Evolutionary conservation across 139 green algal genomes (phyloP).

Genomic region (Micractinium sp.): DNA sequence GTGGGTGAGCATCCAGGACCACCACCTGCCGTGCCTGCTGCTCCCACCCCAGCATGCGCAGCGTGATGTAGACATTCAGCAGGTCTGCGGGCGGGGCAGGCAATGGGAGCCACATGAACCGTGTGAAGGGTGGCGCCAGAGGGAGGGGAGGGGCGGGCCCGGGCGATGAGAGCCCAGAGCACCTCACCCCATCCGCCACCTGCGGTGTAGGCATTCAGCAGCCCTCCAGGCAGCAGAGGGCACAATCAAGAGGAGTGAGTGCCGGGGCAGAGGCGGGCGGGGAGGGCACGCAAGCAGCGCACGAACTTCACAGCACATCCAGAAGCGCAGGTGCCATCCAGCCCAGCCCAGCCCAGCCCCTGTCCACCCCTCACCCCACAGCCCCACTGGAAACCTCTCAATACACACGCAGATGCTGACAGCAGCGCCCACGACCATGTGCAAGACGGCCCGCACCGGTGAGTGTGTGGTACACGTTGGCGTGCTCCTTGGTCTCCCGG

Average conservation of each 20-base stretch:
- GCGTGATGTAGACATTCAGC: conserved; percentile 49
- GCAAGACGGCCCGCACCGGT: background rate
- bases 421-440: background rate
- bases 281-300: no score
- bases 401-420: background rate
- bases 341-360: no score
- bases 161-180: no score
- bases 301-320: no score
- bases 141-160: background rate
- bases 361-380: no score
- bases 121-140: background rate
- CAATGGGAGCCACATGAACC: background rate
- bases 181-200: no score
- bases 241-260: no score
- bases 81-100: conserved; percentile 26
- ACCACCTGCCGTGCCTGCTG: conserved; percentile 33
- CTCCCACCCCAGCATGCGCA: conserved; percentile 49
- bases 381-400: no score
- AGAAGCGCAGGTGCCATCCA: no score
- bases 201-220: background rate
- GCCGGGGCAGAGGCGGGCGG: no score
- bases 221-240: no score
- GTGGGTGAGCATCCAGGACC: conserved; percentile 40
- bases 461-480: conserved; percentile 52
- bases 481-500: conserved; percentile 46